Conservation (phyloP, 208 protist genomes). For the Zelonia costaricensis region DNA sequence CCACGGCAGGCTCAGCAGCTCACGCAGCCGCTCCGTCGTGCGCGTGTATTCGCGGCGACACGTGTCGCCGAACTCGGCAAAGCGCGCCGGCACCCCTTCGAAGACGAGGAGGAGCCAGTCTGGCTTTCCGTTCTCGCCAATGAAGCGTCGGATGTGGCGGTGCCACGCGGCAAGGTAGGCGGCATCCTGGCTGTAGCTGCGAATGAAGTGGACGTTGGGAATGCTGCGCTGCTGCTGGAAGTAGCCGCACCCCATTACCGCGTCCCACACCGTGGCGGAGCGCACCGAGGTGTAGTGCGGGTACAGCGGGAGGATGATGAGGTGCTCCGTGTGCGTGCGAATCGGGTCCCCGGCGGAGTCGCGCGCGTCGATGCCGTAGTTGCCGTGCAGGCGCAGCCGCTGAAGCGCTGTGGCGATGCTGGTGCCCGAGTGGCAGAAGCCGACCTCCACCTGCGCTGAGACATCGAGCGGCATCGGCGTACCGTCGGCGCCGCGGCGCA, state of each 20-base stretch:
- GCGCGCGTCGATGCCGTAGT: slow-evolving; percentile 15
- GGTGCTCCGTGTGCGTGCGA: slow-evolving; percentile 26
- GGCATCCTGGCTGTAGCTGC: slow-evolving; percentile 33
- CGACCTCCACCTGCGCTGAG: slow-evolving; percentile 42
- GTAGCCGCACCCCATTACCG: slow-evolving; percentile 26
- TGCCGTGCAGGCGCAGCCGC: slow-evolving; percentile 24
- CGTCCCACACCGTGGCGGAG: slow-evolving; percentile 39
- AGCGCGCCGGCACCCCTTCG: slow-evolving; percentile 23
- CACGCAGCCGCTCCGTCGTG: slow-evolving; percentile 31
- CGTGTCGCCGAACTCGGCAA: slow-evolving; percentile 21
- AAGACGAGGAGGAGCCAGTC: slow-evolving; percentile 47
- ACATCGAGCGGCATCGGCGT: not conserved
- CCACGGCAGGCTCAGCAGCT: slow-evolving; percentile 11
- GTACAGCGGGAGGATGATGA: slow-evolving; percentile 51
- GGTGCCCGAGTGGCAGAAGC: slow-evolving; percentile 15
- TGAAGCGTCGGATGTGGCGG: slow-evolving; percentile 21
- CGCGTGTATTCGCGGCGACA: slow-evolving; percentile 37
- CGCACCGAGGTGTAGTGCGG: slow-evolving; percentile 50
- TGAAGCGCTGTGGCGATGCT: slow-evolving; percentile 39
- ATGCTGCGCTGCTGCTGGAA: slow-evolving; percentile 33
- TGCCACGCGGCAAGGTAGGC: slow-evolving; percentile 39
- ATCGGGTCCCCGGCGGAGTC: slow-evolving; percentile 20
- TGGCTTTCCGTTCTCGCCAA: slow-evolving; percentile 27
- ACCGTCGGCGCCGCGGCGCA: not conserved
- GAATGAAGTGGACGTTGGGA: slow-evolving; percentile 51